Evolutionary conservation across 2,329 filamentous ascomycete species (phyloP).

Genomic region (Penicillium occitanis): DNA sequence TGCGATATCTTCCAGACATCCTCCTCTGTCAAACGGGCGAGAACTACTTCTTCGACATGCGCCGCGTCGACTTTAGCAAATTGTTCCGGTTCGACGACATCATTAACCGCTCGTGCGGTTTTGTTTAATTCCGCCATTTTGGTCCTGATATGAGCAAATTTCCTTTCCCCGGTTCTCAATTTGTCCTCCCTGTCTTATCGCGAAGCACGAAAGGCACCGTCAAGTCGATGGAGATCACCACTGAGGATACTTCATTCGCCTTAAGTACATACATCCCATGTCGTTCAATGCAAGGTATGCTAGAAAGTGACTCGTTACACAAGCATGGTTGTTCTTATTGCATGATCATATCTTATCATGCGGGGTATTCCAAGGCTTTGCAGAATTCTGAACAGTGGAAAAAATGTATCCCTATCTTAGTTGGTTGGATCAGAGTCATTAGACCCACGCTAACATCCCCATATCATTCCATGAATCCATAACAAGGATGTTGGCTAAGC

Average conservation of each 20-base stretch:
- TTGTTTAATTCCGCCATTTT: not conserved
- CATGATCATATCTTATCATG: not conserved
- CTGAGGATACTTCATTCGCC: not conserved
- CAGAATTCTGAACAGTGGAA: not conserved
- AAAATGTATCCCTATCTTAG: not conserved
- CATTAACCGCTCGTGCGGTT: not conserved
- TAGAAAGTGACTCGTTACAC: not conserved
- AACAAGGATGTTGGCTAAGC: not conserved
- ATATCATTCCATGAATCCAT: not conserved
- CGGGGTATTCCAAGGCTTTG: not conserved
- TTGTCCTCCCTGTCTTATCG: not conserved
- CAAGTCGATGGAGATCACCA: not conserved
- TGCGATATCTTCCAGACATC: slow-evolving; percentile 45
- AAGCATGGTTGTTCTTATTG: not conserved
- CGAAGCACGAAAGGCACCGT: not conserved
- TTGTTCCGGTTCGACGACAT: slow-evolving; percentile 21
- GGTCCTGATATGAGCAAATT: not conserved
- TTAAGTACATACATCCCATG: not conserved
- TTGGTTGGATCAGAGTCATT: not conserved
- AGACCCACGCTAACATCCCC: not conserved
- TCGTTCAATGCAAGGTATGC: not conserved
- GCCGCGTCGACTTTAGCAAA: slow-evolving; percentile 18
- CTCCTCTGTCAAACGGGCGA: slow-evolving; percentile 50
- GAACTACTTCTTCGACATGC: slow-evolving; percentile 47
- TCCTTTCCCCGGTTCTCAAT: not conserved